Conservation (phyloP, 768 basidiomycete species). For the Termitomyces sp. region DNA sequence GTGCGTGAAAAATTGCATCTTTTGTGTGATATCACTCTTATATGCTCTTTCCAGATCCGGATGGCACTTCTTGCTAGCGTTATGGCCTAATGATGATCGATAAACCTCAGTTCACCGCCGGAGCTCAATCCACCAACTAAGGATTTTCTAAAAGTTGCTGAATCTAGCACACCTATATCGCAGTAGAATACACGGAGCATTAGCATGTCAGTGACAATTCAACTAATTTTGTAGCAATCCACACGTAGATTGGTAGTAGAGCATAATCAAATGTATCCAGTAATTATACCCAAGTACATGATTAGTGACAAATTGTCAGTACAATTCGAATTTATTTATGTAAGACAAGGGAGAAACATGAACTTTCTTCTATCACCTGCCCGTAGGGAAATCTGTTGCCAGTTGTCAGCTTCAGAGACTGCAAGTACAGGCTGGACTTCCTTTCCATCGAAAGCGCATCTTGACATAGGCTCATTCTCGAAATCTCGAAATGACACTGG, state of each 20-base stretch:
- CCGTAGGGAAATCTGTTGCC: too few species aligned
- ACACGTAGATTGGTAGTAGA: not conserved
- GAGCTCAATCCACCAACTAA: not conserved
- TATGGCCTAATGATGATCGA: conserved; percentile 21
- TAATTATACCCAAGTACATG: not conserved
- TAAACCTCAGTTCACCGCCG: not conserved
- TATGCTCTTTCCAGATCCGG: conserved; percentile 42
- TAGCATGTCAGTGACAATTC: not conserved
- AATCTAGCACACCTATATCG: not conserved
- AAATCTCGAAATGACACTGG: not conserved
- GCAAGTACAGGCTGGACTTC: too few species aligned
- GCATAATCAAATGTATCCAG: not conserved
- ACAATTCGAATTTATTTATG: too few species aligned
- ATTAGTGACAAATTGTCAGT: too few species aligned
- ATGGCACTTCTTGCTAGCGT: conserved; percentile 79
- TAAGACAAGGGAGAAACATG: too few species aligned
- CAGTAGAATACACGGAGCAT: not conserved
- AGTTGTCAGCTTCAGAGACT: too few species aligned
- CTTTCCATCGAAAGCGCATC: too few species aligned
- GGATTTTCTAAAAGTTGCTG: not conserved
- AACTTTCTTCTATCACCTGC: too few species aligned
- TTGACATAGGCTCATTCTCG: too few species aligned
- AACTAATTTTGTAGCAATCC: not conserved
- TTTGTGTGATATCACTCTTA: not conserved
- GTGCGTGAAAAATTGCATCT: conserved; percentile 44